Base-by-base conservation (phyloP, 176 grass and related monocot species). In the Zoysia pacifica region DNA sequence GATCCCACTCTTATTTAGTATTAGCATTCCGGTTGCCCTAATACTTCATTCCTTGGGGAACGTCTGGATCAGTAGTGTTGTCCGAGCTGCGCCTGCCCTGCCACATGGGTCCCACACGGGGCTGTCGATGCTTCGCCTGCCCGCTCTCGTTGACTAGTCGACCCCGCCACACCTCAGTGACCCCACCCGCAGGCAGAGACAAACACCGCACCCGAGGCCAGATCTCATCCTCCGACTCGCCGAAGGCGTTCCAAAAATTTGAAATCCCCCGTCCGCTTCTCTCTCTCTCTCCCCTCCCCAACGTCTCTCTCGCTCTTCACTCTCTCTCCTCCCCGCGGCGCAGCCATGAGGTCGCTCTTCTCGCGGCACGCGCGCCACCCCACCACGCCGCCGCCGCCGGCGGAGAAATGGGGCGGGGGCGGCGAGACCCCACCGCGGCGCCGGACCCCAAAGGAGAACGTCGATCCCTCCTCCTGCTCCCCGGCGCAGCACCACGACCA, bases 311-410 rank as follows among this genome's bases (percentile, higher is more conserved):
- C 59, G 18, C n/a, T 39, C 75, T 4, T 9, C 41, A 15, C 63
- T 9, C 11, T 40, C 76, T 20, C 43, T 6, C 75, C 5, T 12
- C 16, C 77, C 70, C 15, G 43, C 74, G 16, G 46, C 73, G 56
- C 62, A 78, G 40, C 81, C 66, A 89, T 93, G 91, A 88, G 86
- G 81, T 81, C 82, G 10, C 82, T 88, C 65, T 91, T 91, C 83
- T 86, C 84, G 81, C 81, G 77, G 49, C 78, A 82, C 73, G 38
- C 76, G 60, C 78, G 70, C 63, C 83, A 87, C 56, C 84, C 92
- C 42, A 79, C 80, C 49, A 86, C 90, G 70, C 85, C 83, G 61
- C 89, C 89, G 35, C 75, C 55, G 5, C 72, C 84, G 13, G 74
- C 58, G 69, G 58, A 60, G 53, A 63, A 58, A 20, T 76, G 58